Percentiles rank a stretch among this genome's conserved stretches.
phyloP scores from a whole-genome alignment of 345 rosid genomes.

The Syzygium grande region DNA sequence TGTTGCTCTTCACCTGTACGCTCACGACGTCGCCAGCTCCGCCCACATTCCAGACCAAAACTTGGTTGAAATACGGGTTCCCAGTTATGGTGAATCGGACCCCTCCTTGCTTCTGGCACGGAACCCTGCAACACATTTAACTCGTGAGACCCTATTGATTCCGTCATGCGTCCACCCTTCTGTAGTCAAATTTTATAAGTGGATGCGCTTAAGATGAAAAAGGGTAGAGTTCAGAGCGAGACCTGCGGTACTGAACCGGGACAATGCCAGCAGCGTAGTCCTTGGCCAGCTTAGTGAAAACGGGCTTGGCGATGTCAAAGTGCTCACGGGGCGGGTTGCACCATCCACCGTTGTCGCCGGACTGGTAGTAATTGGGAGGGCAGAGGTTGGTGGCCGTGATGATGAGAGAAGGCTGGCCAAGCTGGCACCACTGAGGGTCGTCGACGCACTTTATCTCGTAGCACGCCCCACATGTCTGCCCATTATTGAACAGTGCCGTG shows the following conservation, averaged over 20 bases:
- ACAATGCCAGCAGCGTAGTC: slow-evolving; percentile 45
- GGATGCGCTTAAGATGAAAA: neutral
- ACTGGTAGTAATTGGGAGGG: slow-evolving; percentile 51
- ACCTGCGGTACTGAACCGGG: slow-evolving; percentile 67
- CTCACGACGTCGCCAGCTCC: slow-evolving; percentile 60
- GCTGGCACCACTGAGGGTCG: slow-evolving; percentile 41
- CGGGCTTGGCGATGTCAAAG: slow-evolving; percentile 69
- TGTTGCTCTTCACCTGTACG: slow-evolving; percentile 46
- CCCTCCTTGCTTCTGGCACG: slow-evolving; percentile 74
- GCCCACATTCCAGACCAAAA: slow-evolving; percentile 52
- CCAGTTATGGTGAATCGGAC: slow-evolving; percentile 53
- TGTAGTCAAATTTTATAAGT: neutral
- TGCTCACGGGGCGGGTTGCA: slow-evolving; percentile 65
- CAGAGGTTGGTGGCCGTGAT: slow-evolving; percentile 77
- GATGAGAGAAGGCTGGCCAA: slow-evolving; percentile 37
- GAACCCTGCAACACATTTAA: slow-evolving; percentile 36
- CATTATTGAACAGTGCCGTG: slow-evolving; percentile 30
- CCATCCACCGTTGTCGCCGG: slow-evolving; percentile 65
- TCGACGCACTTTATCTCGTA: slow-evolving; percentile 33
- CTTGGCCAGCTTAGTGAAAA: slow-evolving; percentile 38
- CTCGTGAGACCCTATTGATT: neutral
- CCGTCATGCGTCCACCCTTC: neutral
- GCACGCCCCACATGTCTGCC: slow-evolving; percentile 45
- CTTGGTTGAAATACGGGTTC: slow-evolving; percentile 56
- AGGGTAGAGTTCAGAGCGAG: neutral